Evolutionary conservation across 352 stramenopile genomes (phyloP).

Genomic region (Phytopythium delawarense): DNA sequence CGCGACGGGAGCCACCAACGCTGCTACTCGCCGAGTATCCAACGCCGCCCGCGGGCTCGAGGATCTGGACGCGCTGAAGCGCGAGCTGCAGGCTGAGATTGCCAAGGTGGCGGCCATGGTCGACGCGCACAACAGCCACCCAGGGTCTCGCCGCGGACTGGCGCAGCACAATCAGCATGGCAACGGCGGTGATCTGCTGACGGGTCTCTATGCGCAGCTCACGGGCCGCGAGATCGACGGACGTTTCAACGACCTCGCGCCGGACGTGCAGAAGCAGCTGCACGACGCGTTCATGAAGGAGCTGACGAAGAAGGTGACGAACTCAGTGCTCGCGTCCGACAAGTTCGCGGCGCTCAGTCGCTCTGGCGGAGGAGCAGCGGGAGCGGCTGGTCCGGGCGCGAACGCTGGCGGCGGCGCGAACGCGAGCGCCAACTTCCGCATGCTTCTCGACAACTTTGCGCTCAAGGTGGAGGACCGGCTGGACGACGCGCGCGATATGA

Average conservation of each 20-base stretch:
- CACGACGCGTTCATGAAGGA: constrained; percentile 75
- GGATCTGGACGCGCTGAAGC: constrained; percentile 43
- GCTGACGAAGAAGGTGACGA: constrained; percentile 75
- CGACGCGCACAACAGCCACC: not conserved
- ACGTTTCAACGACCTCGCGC: constrained; percentile 29
- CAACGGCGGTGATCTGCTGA: constrained; percentile 39
- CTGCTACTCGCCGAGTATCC: not conserved
- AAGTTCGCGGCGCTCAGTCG: constrained; percentile 19
- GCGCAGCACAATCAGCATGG: not conserved
- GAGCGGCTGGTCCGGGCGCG: constrained; percentile 3
- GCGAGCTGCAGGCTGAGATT: constrained; percentile 50
- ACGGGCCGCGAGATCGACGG: constrained; percentile 47
- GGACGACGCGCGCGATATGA: constrained; percentile 57
- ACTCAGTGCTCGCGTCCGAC: constrained; percentile 42
- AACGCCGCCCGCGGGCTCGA: constrained; percentile 9
- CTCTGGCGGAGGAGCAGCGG: constrained; percentile 2
- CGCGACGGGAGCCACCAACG: not conserved
- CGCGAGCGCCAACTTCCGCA: constrained; percentile 59
- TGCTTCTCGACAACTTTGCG: constrained; percentile 70
- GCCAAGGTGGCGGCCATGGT: constrained; percentile 32
- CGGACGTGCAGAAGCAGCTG: constrained; percentile 49
- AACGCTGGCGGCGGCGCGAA: constrained; percentile 13
- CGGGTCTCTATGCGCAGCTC: constrained; percentile 57
- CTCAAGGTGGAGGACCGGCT: constrained; percentile 67
- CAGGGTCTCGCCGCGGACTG: not conserved